Base-by-base conservation (phyloP, 805 yeast genomes). In the Blastobotrys terrestris region DNA sequence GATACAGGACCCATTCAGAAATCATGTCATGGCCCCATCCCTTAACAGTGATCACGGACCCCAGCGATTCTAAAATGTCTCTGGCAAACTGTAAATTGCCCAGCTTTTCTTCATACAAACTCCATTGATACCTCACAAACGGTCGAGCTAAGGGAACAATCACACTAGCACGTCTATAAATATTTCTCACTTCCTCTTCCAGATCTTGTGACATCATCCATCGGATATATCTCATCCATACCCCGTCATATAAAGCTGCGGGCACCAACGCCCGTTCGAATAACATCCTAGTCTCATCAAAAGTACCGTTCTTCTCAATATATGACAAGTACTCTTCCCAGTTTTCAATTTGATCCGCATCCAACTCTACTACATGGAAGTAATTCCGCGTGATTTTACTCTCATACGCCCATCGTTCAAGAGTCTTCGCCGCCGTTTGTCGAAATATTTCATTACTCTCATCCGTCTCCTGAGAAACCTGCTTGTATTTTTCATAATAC, bases 321-420 rank as follows among this genome's bases (percentile, higher is more conserved):
- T 72, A 80, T 35, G 77, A 76, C 13, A 90, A 64, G 65, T 92
- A 92, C 1, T 68, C 65, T 1, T 71, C 61, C 96, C 97, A 92
- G 45, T 72, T 73, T 0, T 63, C 60, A 1, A 76, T 60, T 26
- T 78, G 81, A 3, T 75, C 77, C 2, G 64, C 59, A 0, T 77
- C 70, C 0, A 84, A 63, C 1, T 76, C 75, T 0, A 66, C 63
- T 4, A 85, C 64, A 44, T 79, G 79, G 63, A 87, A 90, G 39
- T 77, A 79, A 31, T 75, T 74, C 45, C 80, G 74, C n/a, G 76
- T 72, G 14, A 92, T 71, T 26, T 74, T 71, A 3, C 86, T 77
- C 68, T 92, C 99, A 65, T 64, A 88, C 2, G 73, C 71, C 98
- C 98, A 92, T 44, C 85, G 74, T 16, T 72, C 75, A 50, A 74